Conservation (phyloP, 2,329 filamentous ascomycete species). For the Geoglossum cookeanum region DNA sequence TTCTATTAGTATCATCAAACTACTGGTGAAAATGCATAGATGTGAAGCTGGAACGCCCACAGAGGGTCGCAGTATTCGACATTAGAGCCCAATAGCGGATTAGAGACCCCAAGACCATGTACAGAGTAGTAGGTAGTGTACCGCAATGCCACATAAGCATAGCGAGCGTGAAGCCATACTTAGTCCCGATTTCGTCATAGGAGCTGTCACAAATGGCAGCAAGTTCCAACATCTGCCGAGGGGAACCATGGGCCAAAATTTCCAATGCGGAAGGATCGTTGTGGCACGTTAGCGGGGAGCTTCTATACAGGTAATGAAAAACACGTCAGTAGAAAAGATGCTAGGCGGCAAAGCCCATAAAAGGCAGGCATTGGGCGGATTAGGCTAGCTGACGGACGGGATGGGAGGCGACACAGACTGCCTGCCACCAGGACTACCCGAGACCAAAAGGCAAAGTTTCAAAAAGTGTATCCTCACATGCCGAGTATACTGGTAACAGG, state of each 20-base stretch:
- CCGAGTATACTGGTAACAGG: neutral
- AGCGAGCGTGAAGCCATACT: slow-evolving; percentile 22
- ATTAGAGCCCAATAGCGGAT: too few relatives aligned
- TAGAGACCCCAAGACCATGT: too few relatives aligned
- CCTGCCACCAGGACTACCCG: neutral
- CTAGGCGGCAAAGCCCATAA: slow-evolving; percentile 12
- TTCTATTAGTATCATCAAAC: too few relatives aligned
- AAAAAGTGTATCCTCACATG: neutral
- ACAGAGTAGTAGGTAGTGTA: too few relatives aligned
- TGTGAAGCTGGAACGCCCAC: too few relatives aligned
- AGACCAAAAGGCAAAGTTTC: neutral
- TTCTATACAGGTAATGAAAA: slow-evolving; percentile 19
- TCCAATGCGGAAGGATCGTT: slow-evolving; percentile 4
- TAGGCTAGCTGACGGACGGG: slow-evolving; percentile 19
- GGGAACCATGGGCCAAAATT: slow-evolving; percentile 11
- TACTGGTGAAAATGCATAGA: too few relatives aligned
- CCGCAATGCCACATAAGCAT: too few relatives aligned
- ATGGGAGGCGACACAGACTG: slow-evolving; percentile 9
- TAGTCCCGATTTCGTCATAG: slow-evolving; percentile 22
- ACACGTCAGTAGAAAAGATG: slow-evolving; percentile 13
- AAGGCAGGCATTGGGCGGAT: slow-evolving; percentile 24
- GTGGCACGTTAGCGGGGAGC: slow-evolving; percentile 9
- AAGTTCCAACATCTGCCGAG: slow-evolving; percentile 10
- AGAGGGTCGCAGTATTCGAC: too few relatives aligned
- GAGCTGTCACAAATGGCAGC: slow-evolving; percentile 21